These are phyloP conservation scores for Mycothermus thermophilus DNA, from an alignment of 495 filamentous ascomycete genomes.

Conservation along the genomic window DNA sequence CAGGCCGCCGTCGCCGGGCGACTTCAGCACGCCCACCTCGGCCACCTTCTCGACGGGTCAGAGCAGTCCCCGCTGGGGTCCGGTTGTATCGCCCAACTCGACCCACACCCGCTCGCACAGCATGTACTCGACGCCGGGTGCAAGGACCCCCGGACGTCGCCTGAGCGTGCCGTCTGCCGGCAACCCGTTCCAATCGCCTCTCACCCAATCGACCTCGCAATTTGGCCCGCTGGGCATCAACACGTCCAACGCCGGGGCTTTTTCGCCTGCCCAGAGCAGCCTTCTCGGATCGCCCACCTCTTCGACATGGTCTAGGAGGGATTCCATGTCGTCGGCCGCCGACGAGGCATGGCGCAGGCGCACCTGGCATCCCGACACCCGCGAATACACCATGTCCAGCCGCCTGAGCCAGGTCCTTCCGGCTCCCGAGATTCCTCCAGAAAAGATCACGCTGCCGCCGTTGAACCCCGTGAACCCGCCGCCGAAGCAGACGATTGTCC, in stretches of 20 bases:
- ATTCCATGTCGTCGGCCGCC: constrained; percentile 43
- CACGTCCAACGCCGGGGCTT: constrained; percentile 37
- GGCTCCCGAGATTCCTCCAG: constrained; percentile 45
- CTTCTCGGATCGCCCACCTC: constrained; percentile 56
- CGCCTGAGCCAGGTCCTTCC: constrained; percentile 38
- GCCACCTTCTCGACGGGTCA: constrained; percentile 58
- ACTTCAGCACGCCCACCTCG: constrained; percentile 65
- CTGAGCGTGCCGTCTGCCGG: constrained; percentile 67
- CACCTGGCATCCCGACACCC: constrained; percentile 82
- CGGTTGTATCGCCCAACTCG: constrained; percentile 56
- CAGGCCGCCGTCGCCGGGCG: constrained; percentile 45
- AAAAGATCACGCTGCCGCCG: constrained; percentile 40
- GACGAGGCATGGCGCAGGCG: constrained; percentile 69
- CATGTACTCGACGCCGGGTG: constrained; percentile 51
- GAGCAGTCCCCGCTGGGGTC: constrained; percentile 57
- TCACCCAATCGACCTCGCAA: constrained; percentile 41
- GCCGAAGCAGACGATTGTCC: constrained; percentile 36
- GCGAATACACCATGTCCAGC: constrained; percentile 32
- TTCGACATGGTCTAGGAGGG: constrained; percentile 46
- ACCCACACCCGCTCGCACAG: constrained; percentile 48
- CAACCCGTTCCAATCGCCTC: constrained; percentile 58
- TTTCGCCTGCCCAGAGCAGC: constrained; percentile 39
- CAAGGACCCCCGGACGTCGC: constrained; percentile 54
- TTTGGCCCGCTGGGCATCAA: constrained; percentile 40
- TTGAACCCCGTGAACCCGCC: constrained; percentile 25